Percentiles rank a stretch among this genome's conserved stretches.
phyloP scores from a whole-genome alignment of 495 filamentous ascomycete species.

The Aspergillus wentii region DNA sequence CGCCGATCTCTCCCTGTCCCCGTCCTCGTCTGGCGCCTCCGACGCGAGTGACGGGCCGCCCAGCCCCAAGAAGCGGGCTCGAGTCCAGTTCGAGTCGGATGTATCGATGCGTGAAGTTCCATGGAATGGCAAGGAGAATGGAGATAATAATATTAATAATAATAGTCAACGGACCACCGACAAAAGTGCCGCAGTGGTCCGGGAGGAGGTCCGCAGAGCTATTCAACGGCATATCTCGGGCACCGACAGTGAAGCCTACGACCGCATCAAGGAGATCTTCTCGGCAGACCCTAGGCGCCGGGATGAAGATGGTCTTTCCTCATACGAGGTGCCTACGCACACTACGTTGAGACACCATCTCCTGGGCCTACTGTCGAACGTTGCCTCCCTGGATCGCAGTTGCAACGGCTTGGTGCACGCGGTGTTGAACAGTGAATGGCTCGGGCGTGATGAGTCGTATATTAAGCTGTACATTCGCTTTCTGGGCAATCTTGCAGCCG shows the following conservation, averaged over 20 bases:
- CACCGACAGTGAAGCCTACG: slow-evolving; percentile 67
- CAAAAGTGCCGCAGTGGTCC: slow-evolving; percentile 56
- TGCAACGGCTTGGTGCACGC: slow-evolving; percentile 72
- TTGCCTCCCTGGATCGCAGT: slow-evolving; percentile 62
- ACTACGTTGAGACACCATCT: slow-evolving; percentile 65
- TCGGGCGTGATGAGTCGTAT: slow-evolving; percentile 77
- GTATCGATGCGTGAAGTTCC: slow-evolving; percentile 50
- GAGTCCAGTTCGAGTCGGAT: slow-evolving; percentile 72
- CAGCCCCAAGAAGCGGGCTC: slow-evolving; percentile 51
- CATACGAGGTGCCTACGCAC: slow-evolving; percentile 37
- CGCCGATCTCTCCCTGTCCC: slow-evolving; percentile 32
- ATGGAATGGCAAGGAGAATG: slow-evolving; percentile 9
- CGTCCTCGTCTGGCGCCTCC: slow-evolving; percentile 26
- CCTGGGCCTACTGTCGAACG: slow-evolving; percentile 69
- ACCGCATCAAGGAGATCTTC: slow-evolving; percentile 68
- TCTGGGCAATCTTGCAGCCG: slow-evolving; percentile 72
- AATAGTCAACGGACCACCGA: slow-evolving; percentile 37
- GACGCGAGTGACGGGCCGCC: slow-evolving; percentile 36
- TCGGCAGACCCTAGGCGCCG: slow-evolving; percentile 37
- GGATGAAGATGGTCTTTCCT: slow-evolving; percentile 35
- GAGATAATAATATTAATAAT: not conserved
- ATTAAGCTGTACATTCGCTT: slow-evolving; percentile 75
- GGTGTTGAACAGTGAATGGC: slow-evolving; percentile 73
- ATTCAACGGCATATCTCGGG: slow-evolving; percentile 58
- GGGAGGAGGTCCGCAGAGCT: slow-evolving; percentile 67